Base-by-base conservation (phyloP, 2,329 filamentous ascomycete species). In the Diplocarpon mali region DNA sequence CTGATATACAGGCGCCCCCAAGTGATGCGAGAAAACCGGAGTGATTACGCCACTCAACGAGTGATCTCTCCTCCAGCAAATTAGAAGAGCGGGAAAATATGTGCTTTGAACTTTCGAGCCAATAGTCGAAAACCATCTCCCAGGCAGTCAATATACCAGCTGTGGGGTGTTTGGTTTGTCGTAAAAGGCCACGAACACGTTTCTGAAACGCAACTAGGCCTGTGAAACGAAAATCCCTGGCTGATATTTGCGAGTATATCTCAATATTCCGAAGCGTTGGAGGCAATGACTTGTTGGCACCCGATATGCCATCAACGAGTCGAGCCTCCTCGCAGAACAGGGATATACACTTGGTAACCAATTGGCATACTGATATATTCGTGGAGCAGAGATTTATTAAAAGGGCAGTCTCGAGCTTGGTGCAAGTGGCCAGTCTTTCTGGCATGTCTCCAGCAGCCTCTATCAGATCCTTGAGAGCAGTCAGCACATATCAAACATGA, bases 121-220 rank as follows among this genome's bases (percentile, higher is more conserved):
- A 84, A 45, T 70, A 71, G 27, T 80, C 72, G 53, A 83, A 83
- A 1, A 77, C 76, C 14, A 68, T 67, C 53, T 81, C 77, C 80
- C 80, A 84, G 2, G 80, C 78, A 45, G 73, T 71, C 24, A 84
- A 63, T 42, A 84, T 81, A n/a, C 78, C 78, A n/a, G 68, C 65
- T 10, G 76, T 80, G 15, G 80, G 80, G 51, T 72, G 73, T 39
- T 75, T 70, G 65, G 83, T 74, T 38, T 71, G 71, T 17, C 76
- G 67, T 16, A 83, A 59, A 28, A 83, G 67, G 11, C 69, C 69
- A 36, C 79, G 71, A 28, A 79, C 69, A 34, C 79, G 70, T 56
- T 82, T 83, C 53, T 84, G 80, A 55, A 84, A 84, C 2, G 79
- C 80, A 10, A 83, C 80, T 7, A 82, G 63, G 1, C 80, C 80